phyloP scores from a whole-genome alignment of 306 rosid species.

The Acacia melanoxylon region DNA sequence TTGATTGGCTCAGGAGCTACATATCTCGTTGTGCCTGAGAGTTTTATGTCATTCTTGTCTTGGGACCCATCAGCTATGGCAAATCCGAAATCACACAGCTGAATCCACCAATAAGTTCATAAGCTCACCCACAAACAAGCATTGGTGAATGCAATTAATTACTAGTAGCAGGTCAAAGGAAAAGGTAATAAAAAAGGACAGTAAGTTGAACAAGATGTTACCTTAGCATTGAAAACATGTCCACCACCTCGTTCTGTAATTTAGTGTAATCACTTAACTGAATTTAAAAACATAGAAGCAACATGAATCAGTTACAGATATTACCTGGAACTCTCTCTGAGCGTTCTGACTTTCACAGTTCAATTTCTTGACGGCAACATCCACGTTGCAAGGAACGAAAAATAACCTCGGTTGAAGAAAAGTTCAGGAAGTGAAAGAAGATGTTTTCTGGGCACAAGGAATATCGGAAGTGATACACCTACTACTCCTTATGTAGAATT shows the following conservation, averaged over 20 bases:
- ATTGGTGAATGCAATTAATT: conserved; percentile 26
- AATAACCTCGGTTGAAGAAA: no score
- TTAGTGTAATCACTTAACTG: conserved; percentile 30
- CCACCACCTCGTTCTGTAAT: conserved; percentile 82
- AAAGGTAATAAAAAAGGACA: background rate
- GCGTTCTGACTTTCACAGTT: conserved; percentile 63
- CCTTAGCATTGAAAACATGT: conserved; percentile 95
- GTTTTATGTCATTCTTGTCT: conserved; percentile 74
- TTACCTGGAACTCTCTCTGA: conserved; percentile 82
- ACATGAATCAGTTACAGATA: background rate
- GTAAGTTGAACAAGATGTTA: conserved; percentile 36
- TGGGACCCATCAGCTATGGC: conserved; percentile 87
- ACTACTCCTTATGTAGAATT: no score
- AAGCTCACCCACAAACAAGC: conserved; percentile 14
- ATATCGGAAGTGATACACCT: no score
- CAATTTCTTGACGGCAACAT: conserved; percentile 81
- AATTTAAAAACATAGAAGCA: background rate
- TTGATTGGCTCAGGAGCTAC: conserved; percentile 80
- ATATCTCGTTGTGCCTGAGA: conserved; percentile 94
- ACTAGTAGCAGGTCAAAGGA: background rate
- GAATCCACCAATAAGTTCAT: conserved; percentile 40
- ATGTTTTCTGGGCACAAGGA: no score
- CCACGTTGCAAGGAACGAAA: conserved; percentile 26
- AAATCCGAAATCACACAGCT: conserved; percentile 97
- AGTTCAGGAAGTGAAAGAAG: no score